Base-by-base conservation (phyloP, 169 alveolate species). In the Cystoisospora suis region DNA sequence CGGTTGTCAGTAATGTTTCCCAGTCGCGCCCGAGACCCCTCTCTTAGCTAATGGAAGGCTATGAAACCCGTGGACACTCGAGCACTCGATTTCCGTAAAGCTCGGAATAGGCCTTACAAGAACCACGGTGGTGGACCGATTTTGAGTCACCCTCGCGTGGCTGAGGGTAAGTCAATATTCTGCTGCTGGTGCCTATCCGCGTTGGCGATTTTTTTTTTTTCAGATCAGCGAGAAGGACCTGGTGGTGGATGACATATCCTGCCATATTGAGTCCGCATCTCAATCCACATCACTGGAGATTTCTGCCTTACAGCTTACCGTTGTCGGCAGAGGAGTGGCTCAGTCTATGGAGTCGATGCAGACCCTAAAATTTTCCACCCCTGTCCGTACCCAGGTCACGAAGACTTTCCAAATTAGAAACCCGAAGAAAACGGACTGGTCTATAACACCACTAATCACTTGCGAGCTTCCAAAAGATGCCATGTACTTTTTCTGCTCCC, bases 281-380 rank as follows among this genome's bases (percentile, higher is more conserved):
- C 58, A n/a, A 0, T 72, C 83, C 15, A 9, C 89, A 27, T 5
- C n/a, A 36, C 80, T 88, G 81, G 92, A 86, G 83, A n/a, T 34
- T 7, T 46, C 88, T 32, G 61, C 90, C 44, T 15, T 90, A 58
- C 75, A 44, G 29, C 69, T 90, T 38, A 81, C 90, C 36, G 81
- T 81, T 36, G 72, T 87, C 12, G 93, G 90, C 38, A 83, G 36
- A 36, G 89, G 93, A 58, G 75, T 81, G 23, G 40, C 87, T 15
- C 83, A 65, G 81, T 72, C 93, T 3, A 70, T 36, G n/a, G 93
- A 90, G n/a, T 65, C 93, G 36, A 44, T 90, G 5, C 89, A 90
- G 38, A 61, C 79, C 15, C 81, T 90, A 23, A 36, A 32, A 40
- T 90, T 90, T 70, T 47, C 90, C 59, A 81, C 93, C 36, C 46